Percentiles rank a stretch among this genome's conserved stretches.
phyloP scores from a whole-genome alignment of 164 flowering plant species.

The Cinnamomum micranthum region DNA sequence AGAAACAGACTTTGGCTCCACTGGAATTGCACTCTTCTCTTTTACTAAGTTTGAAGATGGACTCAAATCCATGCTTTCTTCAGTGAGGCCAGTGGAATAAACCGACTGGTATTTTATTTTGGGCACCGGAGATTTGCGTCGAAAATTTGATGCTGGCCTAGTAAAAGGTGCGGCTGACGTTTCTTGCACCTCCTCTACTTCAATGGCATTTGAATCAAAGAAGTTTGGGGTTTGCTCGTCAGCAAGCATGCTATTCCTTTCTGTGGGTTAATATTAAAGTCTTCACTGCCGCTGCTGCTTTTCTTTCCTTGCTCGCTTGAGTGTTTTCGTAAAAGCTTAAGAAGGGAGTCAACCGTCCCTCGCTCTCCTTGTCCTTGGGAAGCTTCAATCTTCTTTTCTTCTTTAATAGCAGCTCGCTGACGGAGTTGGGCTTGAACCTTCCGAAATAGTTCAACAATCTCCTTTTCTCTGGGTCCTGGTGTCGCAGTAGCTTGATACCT shows the following conservation, averaged over 20 bases:
- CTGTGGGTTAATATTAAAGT: slow-evolving; percentile 32
- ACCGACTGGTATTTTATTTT: slow-evolving; percentile 49
- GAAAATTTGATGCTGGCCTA: slow-evolving; percentile 68
- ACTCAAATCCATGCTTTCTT: slow-evolving; percentile 20
- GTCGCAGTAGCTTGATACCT: slow-evolving; percentile 57
- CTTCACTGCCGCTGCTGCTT: slow-evolving; percentile 25
- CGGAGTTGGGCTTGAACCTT: slow-evolving; percentile 87
- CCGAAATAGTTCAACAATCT: slow-evolving; percentile 81
- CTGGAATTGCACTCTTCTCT: slow-evolving; percentile 20
- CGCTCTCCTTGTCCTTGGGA: slow-evolving; percentile 51
- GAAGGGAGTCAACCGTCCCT: slow-evolving; percentile 87
- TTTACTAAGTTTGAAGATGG: slow-evolving; percentile 16
- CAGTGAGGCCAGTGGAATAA: slow-evolving; percentile 23
- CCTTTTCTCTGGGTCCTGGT: slow-evolving; percentile 82
- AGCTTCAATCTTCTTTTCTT: slow-evolving; percentile 59
- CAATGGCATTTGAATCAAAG: slow-evolving; percentile 28
- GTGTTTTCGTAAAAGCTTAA: slow-evolving; percentile 72
- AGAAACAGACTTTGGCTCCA: slow-evolving; percentile 19
- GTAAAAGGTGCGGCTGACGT: slow-evolving; percentile 20
- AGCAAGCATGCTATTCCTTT: slow-evolving; percentile 23
- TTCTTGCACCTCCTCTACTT: slow-evolving; percentile 34
- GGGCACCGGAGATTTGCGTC: slow-evolving; percentile 73
- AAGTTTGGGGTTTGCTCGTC: slow-evolving; percentile 38
- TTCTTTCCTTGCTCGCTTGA: slow-evolving; percentile 62
- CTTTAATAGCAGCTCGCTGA: slow-evolving; percentile 72